These are phyloP conservation scores for Gracilaria vermiculophylla DNA, from an alignment of 23 red algal genomes.

Conservation along the genomic window DNA sequence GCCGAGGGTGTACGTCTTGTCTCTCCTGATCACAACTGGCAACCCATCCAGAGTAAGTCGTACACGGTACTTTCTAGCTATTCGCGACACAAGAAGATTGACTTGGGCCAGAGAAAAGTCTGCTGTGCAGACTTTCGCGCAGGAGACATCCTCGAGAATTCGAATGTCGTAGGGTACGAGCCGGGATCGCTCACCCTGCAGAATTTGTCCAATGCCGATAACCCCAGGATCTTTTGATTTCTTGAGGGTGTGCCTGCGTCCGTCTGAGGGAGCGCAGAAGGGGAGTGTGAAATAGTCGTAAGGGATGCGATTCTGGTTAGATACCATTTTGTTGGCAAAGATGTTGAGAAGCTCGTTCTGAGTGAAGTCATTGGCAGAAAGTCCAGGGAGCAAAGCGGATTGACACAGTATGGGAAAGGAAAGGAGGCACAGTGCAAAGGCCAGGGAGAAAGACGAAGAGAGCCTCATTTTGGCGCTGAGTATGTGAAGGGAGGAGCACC, in stretches of 20 bases:
- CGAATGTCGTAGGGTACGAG: conserved; percentile 63
- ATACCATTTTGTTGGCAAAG: conserved; percentile 83
- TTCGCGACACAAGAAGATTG: conserved; percentile 44
- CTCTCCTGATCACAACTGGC: conserved; percentile 58
- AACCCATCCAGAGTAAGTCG: conserved; percentile 88
- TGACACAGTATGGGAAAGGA: background rate
- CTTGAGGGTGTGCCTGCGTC: background rate
- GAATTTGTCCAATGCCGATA: conserved; percentile 80
- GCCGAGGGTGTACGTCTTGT: conserved; percentile 63
- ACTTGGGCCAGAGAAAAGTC: conserved; percentile 37
- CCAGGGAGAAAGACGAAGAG: background rate
- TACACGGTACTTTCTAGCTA: conserved; percentile 69
- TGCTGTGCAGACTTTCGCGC: conserved; percentile 61
- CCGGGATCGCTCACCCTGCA: conserved; percentile 80
- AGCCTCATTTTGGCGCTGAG: background rate
- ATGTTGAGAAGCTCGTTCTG: conserved; percentile 68
- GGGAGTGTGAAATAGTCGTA: conserved; percentile 93
- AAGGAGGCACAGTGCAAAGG: background rate
- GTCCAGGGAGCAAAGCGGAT: conserved; percentile 80
- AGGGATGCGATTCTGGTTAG: conserved; percentile 62
- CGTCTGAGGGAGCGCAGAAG: conserved; percentile 72
- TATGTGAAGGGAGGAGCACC: background rate
- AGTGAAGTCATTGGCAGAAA: conserved; percentile 83
- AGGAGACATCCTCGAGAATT: conserved; percentile 67
- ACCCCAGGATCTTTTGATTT: conserved; percentile 18